Conservation (phyloP, 441 rosid genomes). For the Populus trichocarpa region DNA sequence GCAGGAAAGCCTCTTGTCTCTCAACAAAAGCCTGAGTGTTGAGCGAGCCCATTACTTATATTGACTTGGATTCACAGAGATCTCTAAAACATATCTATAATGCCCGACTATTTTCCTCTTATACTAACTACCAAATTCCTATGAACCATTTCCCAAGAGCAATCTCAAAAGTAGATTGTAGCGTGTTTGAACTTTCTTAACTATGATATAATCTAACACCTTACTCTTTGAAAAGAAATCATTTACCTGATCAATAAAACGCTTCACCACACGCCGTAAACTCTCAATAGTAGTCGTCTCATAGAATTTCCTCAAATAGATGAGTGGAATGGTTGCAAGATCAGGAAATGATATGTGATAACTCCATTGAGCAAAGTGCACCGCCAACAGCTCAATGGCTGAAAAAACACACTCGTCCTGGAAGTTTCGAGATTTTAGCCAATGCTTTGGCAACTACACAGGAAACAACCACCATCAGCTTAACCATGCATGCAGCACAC, state of each 20-base stretch:
- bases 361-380: conserved; percentile 91
- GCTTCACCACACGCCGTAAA: conserved; percentile 53
- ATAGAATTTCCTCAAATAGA: conserved; percentile 59
- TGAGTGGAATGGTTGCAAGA: conserved; percentile 73
- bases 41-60: background rate
- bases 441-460: conserved; percentile 80
- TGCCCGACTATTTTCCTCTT: background rate
- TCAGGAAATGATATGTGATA: conserved; percentile 92
- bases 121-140: background rate
- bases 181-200: background rate
- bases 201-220: background rate
- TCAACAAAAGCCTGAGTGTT: background rate
- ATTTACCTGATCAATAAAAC: conserved; percentile 71
- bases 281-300: conserved; percentile 59
- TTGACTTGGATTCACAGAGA: background rate
- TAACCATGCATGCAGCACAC: background rate
- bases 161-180: background rate
- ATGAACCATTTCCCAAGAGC: background rate
- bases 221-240: background rate
- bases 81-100: background rate
- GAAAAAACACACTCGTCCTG: conserved; percentile 63
- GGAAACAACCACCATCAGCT: conserved; percentile 14
- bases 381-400: conserved; percentile 63
- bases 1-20: background rate
- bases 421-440: conserved; percentile 82